These are phyloP conservation scores for Coelastrella sp. DNA, from an alignment of 139 green algal species.

Conservation along the genomic window DNA sequence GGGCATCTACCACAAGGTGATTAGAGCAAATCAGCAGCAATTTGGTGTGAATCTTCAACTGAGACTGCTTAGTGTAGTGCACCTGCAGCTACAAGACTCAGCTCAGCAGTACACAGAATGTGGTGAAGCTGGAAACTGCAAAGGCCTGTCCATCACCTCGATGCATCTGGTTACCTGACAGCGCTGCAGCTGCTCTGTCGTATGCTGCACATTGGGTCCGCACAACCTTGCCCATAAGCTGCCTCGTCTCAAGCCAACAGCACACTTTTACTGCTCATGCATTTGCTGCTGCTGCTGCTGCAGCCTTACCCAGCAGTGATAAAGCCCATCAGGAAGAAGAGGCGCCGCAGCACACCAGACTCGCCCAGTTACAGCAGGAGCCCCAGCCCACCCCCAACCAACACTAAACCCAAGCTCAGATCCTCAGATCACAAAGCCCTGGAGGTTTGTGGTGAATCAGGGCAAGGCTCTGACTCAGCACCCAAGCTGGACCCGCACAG, in stretches of 20 bases:
- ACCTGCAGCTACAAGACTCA: too few relatives aligned
- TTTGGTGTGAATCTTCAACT: too few relatives aligned
- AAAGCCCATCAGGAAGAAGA: constrained; percentile 10
- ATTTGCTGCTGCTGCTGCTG: neutral
- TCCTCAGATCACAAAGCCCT: neutral
- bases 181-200: neutral
- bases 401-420: neutral
- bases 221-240: neutral
- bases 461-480: neutral
- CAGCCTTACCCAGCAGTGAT: neutral
- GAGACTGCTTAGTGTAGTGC: too few relatives aligned
- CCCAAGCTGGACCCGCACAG: neutral
- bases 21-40: neutral
- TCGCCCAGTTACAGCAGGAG: neutral
- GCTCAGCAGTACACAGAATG: too few relatives aligned
- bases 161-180: neutral
- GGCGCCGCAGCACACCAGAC: constrained; percentile 10
- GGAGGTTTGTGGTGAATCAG: constrained; percentile 7
- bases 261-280: neutral
- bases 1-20: constrained; percentile 9
- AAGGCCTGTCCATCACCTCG: neutral
- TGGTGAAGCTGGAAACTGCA: too few relatives aligned
- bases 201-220: neutral
- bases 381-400: constrained; percentile 8
- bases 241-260: neutral